phyloP scores from a whole-genome alignment of 352 stramenopile species.

The Blastocystis hominis region DNA sequence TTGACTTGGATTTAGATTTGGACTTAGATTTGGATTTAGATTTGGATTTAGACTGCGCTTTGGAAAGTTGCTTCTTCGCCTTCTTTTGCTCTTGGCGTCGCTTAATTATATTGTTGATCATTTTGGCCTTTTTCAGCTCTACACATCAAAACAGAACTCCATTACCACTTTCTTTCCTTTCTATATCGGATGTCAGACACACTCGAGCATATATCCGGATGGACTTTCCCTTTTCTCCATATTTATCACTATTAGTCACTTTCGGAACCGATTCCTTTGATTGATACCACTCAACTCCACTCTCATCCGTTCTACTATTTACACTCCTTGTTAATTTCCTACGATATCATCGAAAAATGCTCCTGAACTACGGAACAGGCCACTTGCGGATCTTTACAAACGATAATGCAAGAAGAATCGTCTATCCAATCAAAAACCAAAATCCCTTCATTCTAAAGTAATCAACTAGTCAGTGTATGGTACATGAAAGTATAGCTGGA shows the following conservation, averaged over 20 bases:
- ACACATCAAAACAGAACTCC: not conserved
- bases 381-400: not conserved
- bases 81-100: not conserved
- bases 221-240: constrained; percentile 31
- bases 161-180: not conserved
- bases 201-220: not conserved
- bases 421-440: constrained; percentile 45
- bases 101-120: constrained; percentile 47
- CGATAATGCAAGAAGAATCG: constrained; percentile 33
- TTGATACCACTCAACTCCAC: constrained; percentile 28
- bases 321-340: not conserved
- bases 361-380: not conserved
- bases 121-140: constrained; percentile 40
- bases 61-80: not conserved
- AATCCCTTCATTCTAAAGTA: not conserved
- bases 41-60: not conserved
- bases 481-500: constrained; percentile 24
- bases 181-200: constrained; percentile 31
- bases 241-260: not conserved
- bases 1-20: not conserved
- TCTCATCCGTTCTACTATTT: constrained; percentile 7
- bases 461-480: too few species aligned
- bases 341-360: not conserved
- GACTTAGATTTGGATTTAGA: not conserved
- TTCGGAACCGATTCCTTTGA: not conserved